Conservation (phyloP, 2,329 filamentous ascomycete species). For the Colletotrichum sp. region DNA sequence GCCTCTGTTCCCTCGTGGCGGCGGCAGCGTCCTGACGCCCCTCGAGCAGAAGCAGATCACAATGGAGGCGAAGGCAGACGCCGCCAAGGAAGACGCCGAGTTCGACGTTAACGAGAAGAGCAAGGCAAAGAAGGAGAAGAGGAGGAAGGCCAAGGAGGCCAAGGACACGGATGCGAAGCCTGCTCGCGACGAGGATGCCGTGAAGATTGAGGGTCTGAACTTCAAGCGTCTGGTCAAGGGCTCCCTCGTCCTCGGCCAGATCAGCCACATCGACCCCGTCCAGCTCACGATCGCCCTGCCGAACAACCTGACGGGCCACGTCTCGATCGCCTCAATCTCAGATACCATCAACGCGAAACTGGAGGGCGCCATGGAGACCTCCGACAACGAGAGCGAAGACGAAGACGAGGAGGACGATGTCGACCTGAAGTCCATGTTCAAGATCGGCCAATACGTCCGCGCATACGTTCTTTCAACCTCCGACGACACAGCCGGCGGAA, state of each 20-base stretch:
- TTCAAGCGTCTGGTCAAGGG: constrained; percentile 90
- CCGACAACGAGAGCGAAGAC: constrained; percentile 59
- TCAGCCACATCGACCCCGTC: constrained; percentile 80
- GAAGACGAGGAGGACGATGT: constrained; percentile 60
- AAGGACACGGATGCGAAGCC: constrained; percentile 42
- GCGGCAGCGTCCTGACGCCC: constrained; percentile 87
- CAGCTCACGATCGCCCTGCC: constrained; percentile 84
- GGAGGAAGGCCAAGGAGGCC: constrained; percentile 57
- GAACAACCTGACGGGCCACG: constrained; percentile 90
- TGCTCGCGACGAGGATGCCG: constrained; percentile 57
- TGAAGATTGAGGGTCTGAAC: constrained; percentile 86
- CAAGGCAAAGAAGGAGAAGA: constrained; percentile 58
- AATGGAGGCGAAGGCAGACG: constrained; percentile 90
- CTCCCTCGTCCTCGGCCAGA: constrained; percentile 85
- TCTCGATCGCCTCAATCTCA: constrained; percentile 92
- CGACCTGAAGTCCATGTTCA: constrained; percentile 77
- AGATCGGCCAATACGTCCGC: constrained; percentile 85
- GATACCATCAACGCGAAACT: constrained; percentile 78
- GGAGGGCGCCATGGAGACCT: constrained; percentile 67
- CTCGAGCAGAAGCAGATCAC: constrained; percentile 97
- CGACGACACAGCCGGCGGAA: constrained; percentile 65
- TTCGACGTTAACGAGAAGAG: constrained; percentile 57
- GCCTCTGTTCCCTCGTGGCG: constrained; percentile 89
- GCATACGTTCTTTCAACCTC: constrained; percentile 81
- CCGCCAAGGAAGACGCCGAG: constrained; percentile 80